These are phyloP conservation scores for Haplographium delicatum DNA, from an alignment of 495 filamentous ascomycete species.

Conservation along the genomic window DNA sequence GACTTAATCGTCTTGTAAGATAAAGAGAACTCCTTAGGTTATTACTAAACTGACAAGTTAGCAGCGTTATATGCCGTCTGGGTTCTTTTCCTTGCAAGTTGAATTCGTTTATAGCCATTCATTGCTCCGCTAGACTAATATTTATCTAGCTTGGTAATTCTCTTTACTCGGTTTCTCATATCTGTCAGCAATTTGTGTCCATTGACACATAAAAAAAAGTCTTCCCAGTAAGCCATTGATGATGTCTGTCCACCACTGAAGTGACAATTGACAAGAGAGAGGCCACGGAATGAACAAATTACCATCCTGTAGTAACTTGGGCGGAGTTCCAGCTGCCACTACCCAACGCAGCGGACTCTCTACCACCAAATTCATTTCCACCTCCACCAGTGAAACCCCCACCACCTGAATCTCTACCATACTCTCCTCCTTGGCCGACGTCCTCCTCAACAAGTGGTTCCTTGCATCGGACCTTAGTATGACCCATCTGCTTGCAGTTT, in stretches of 20 bases:
- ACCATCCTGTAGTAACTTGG: background rate
- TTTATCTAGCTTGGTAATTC: no score
- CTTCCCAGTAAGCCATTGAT: no score
- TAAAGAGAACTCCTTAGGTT: no score
- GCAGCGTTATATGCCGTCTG: no score
- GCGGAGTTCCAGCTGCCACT: background rate
- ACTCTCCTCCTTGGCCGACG: background rate
- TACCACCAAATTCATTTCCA: background rate
- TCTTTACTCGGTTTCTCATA: no score
- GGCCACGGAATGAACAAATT: background rate
- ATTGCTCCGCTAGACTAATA: no score
- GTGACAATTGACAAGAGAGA: background rate
- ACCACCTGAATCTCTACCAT: background rate
- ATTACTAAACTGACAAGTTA: no score
- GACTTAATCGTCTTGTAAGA: no score
- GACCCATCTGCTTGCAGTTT: slow-evolving; percentile 22
- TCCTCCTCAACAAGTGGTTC: slow-evolving; percentile 7
- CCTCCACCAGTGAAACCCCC: background rate
- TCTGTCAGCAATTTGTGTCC: no score
- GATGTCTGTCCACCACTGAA: background rate
- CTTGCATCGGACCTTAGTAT: slow-evolving; percentile 23
- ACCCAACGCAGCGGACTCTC: background rate
- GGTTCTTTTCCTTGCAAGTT: no score
- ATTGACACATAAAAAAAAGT: no score
- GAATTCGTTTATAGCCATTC: no score